Evolutionary conservation across 129 eudicot genomes (phyloP).

Genomic region (Flaveria trinervia): DNA sequence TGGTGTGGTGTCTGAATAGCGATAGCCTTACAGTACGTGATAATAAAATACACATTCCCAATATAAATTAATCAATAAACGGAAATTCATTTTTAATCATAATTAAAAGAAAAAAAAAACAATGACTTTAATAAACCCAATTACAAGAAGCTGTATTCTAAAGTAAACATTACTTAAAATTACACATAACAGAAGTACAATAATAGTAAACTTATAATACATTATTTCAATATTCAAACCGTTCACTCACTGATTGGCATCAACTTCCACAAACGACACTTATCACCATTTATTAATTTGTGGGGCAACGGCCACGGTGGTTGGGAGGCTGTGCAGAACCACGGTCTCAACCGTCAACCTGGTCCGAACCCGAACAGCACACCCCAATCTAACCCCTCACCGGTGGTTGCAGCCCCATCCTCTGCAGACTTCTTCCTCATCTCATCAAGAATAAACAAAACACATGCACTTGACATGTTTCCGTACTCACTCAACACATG

Average conservation of each 20-base stretch:
- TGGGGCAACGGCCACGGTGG: constrained; percentile 15
- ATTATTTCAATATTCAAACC: background rate
- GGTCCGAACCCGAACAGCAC: constrained; percentile 66
- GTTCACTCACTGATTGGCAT: background rate
- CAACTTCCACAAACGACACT: background rate
- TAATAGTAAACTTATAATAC: background rate
- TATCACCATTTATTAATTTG: background rate
- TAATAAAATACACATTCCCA: too few relatives aligned
- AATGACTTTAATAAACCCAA: background rate
- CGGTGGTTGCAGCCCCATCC: constrained; percentile 48
- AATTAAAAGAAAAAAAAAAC: background rate
- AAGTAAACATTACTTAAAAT: background rate
- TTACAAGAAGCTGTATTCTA: background rate
- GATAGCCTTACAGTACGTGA: too few relatives aligned
- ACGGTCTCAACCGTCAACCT: constrained; percentile 64
- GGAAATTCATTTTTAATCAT: too few relatives aligned
- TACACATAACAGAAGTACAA: background rate
- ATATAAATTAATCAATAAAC: too few relatives aligned
- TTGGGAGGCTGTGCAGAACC: constrained; percentile 55
- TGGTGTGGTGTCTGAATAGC: too few relatives aligned
- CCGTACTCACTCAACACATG: constrained; percentile 59
- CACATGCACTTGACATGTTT: constrained; percentile 66
- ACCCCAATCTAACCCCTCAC: constrained; percentile 60
- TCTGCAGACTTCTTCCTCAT: constrained; percentile 59
- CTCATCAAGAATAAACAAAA: constrained; percentile 54